Conservation (phyloP, 2,329 filamentous ascomycete genomes). For the Talaromyces sp. region DNA sequence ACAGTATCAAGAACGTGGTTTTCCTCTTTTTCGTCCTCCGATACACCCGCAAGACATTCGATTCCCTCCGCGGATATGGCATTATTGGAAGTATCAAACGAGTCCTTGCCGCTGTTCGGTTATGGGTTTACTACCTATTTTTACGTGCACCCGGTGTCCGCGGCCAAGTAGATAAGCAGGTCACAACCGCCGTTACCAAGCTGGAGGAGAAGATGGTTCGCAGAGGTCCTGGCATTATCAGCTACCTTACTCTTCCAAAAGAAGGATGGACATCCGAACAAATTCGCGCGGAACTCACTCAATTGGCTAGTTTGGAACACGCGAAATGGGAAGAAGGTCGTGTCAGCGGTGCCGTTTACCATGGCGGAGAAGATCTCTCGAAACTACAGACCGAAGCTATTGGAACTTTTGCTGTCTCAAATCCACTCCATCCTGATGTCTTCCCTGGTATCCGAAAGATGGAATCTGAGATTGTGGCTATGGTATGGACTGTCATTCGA, state of each 20-base stretch:
- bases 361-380: constrained; percentile 78
- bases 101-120: constrained; percentile 67
- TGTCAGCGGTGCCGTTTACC: constrained; percentile 93
- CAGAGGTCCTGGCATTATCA: constrained; percentile 64
- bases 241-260: constrained; percentile 73
- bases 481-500: constrained; percentile 58
- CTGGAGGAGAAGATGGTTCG: constrained; percentile 81
- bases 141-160: constrained; percentile 82
- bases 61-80: constrained; percentile 85
- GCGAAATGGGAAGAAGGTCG: constrained; percentile 94
- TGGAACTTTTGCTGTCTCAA: constrained; percentile 88
- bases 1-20: constrained; percentile 76
- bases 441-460: constrained; percentile 98
- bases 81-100: constrained; percentile 73
- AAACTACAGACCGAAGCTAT: constrained; percentile 89
- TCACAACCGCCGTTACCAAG: constrained; percentile 74
- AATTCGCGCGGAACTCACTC: constrained; percentile 73
- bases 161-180: constrained; percentile 77
- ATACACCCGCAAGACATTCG: constrained; percentile 73
- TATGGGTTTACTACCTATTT: constrained; percentile 79
- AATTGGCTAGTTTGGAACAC: constrained; percentile 81
- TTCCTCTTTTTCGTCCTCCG: constrained; percentile 85
- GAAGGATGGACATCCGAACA: constrained; percentile 78
- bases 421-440: constrained; percentile 96
- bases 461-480: constrained; percentile 96